phyloP scores from a whole-genome alignment of 805 yeast genomes.

The Candida mattraensis region DNA sequence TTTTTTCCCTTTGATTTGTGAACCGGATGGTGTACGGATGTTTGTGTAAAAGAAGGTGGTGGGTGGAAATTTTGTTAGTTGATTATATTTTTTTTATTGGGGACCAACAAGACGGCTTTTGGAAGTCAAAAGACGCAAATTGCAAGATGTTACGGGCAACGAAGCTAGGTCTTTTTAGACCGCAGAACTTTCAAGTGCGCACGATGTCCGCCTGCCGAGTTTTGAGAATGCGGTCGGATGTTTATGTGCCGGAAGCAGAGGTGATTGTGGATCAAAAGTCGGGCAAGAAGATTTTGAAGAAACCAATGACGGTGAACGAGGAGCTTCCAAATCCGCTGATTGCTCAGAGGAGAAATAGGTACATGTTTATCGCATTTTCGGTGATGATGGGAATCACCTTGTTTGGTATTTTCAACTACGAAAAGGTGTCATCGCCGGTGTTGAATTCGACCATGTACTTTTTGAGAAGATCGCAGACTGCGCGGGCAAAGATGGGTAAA shows the following conservation, averaged over 20 bases:
- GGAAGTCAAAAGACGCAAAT: neutral
- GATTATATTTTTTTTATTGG: too few species aligned
- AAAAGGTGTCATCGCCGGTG: slow-evolving; percentile 86
- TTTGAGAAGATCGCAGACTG: slow-evolving; percentile 69
- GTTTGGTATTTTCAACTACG: slow-evolving; percentile 83
- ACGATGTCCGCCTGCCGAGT: neutral
- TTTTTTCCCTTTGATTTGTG: too few species aligned
- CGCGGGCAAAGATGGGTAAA: slow-evolving; percentile 65
- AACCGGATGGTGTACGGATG: slow-evolving; percentile 5
- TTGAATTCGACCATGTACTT: slow-evolving; percentile 85
- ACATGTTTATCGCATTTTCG: slow-evolving; percentile 56
- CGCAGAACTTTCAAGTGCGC: neutral
- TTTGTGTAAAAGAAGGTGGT: too few species aligned
- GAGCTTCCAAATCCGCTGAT: slow-evolving; percentile 80
- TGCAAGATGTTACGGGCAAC: too few species aligned
- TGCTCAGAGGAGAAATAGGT: slow-evolving; percentile 50
- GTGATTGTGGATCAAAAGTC: slow-evolving; percentile 24
- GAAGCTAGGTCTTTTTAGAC: too few species aligned
- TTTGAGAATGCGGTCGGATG: slow-evolving; percentile 13
- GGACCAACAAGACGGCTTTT: neutral
- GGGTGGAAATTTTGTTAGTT: too few species aligned
- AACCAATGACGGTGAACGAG: slow-evolving; percentile 64
- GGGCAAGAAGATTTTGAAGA: slow-evolving; percentile 24
- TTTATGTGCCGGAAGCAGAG: slow-evolving; percentile 22
- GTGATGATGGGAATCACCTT: slow-evolving; percentile 54